Base-by-base conservation (phyloP, 345 rosid genomes). In the Alliaria petiolata region DNA sequence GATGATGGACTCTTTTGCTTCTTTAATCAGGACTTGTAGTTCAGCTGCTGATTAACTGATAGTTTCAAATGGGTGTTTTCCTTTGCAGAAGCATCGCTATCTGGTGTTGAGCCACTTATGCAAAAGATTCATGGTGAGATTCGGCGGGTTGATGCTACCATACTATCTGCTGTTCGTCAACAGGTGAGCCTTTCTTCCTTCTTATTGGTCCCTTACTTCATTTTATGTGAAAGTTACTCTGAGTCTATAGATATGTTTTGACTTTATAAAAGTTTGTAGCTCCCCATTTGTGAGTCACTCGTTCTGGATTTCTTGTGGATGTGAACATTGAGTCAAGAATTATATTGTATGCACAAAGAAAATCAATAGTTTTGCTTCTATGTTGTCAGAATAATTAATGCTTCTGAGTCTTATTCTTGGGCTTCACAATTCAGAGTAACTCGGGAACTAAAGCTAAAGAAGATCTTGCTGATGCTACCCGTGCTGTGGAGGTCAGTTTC, bases 391-490 rank as follows among this genome's bases (percentile, higher is more conserved):
- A 55, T 44, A 14, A n/a, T 52, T 7, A 60, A 19, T 60, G 57
- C n/a, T 67, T 62, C 39, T 56, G 16, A 47, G 28, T 31, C 65
- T 56, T 17, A 28, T 64, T 54, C 36, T 16, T 55, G 15, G 43
- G 9, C 16, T 57, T 69, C 17, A 39, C 69, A 47, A 69, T 83
- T 46, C 85, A 95, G 99, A 95, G 99, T 75, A 92, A 91, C 71
- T 95, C 99, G 1, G 96, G 99, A 75, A 89, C 89, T 28, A 95
- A 89, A 85, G 98, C 98, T 16, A 91, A 95, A 80, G 98, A 95
- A 85, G 99, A 95, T 83, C 98, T 95, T 82, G 96, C 98, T 78
- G 92, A 96, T 81, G 98, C 98, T 75, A 95, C 96, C n/a, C 82
- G 66, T 74, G 98, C 98, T 81, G 99, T 95, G 55, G 83, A 95